Evolutionary conservation across 306 rosid genomes (phyloP), one percentile per base, ranked within the genome.

Genomic region (Malus sylvestris): DNA sequence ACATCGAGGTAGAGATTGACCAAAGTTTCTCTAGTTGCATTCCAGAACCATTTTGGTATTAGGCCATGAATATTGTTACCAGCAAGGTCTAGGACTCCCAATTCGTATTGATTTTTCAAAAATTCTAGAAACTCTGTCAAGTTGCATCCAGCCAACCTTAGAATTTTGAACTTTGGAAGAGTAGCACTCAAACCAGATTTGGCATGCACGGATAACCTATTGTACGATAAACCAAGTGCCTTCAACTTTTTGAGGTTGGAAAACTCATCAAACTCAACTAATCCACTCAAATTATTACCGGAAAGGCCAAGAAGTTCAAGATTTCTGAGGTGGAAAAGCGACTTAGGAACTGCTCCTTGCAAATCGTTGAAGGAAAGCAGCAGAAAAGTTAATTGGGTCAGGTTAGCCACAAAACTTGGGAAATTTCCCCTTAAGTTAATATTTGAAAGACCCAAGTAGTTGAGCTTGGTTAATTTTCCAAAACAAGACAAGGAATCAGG

Each of bases 281-380:
- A 35, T 35, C 40, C 40, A 6, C 40, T 35, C 40, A 35, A 35
- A 6, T 35, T 35, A 35, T 35, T 35, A 25, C 25, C 25, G 25
- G 25, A 25, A 6, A 0, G 2, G 15, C 20, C 12, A 55, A 88
- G 61, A 29, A 0, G 0, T 0, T 27, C 32, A 27, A 83, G 72
- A 51, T 72, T 71, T 25, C 0, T 42, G 0, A 75, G 78, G 10
- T 67, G 62, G 9, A 76, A 62, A 1, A 79, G 19, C 3, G 79
- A 70, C 13, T 15, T 22, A 0, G 86, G 86, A 11, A 79, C 13
- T 13, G 16, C 20, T 58, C 83, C 86, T 9, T 33, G 52, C 46
- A 82, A 20, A 12, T 70, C 19, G 75, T 83, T 83, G 4, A 14
- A 1, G 13, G 70, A 25, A 25, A 25, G 25, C 25, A 25, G 25